phyloP scores from a whole-genome alignment of 2,329 filamentous ascomycete genomes.

The Periconia macrospinosa region DNA sequence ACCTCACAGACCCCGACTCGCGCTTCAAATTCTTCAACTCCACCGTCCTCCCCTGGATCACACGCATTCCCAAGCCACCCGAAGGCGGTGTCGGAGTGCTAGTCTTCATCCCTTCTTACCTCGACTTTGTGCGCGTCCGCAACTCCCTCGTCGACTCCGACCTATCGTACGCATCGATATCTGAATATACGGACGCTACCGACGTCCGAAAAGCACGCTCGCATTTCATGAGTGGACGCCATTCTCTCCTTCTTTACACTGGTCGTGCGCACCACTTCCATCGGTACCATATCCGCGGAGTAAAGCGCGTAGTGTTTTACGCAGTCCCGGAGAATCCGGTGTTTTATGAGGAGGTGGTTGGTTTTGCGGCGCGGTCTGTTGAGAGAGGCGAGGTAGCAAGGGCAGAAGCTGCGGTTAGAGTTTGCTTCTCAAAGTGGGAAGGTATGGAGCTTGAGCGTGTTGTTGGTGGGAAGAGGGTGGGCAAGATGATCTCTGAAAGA shows the following conservation, averaged over 20 bases:
- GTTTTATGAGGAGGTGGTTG: constrained; percentile 78
- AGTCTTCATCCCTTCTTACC: constrained; percentile 88
- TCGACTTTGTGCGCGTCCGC: constrained; percentile 90
- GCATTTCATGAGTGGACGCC: constrained; percentile 81
- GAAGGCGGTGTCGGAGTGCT: constrained; percentile 66
- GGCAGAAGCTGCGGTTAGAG: constrained; percentile 54
- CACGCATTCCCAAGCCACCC: constrained; percentile 66
- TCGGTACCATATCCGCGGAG: constrained; percentile 79
- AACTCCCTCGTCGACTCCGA: constrained; percentile 84
- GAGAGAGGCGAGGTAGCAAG: constrained; percentile 61
- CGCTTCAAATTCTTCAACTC: constrained; percentile 90
- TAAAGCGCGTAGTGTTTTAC: constrained; percentile 85
- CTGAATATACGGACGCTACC: constrained; percentile 79
- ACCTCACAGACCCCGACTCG: constrained; percentile 78
- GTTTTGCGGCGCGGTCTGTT: constrained; percentile 59
- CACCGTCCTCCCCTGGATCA: constrained; percentile 74
- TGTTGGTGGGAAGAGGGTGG: constrained; percentile 78
- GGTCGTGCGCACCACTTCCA: constrained; percentile 97
- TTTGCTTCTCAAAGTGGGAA: constrained; percentile 86
- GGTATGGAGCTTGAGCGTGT: constrained; percentile 84
- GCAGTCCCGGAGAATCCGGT: constrained; percentile 83
- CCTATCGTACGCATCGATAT: constrained; percentile 77
- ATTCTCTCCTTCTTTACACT: constrained; percentile 85
- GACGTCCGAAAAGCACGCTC: constrained; percentile 83
- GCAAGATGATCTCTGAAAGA: constrained; percentile 79